These are phyloP conservation scores for Scedosporium aurantiacum DNA, from an alignment of 2,329 filamentous ascomycete genomes.

Conservation along the genomic window DNA sequence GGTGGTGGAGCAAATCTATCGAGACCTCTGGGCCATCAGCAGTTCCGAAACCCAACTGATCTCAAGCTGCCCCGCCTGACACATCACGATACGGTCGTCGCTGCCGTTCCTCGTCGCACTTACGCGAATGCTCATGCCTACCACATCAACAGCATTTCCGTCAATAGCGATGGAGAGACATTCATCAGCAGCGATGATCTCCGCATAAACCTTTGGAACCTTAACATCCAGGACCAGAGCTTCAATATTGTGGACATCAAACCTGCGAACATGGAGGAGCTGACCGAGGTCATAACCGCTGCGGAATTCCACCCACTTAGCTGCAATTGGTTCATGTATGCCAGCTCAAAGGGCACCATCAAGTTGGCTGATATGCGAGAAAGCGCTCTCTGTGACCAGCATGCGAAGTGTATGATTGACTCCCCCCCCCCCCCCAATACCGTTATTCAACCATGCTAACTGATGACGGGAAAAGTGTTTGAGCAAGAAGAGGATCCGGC, in stretches of 20 bases:
- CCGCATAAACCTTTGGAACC: conserved; percentile 96
- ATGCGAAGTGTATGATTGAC: conserved; percentile 67
- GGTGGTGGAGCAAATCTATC: conserved; percentile 65
- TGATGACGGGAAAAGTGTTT: conserved; percentile 54
- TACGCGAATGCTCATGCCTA: conserved; percentile 98
- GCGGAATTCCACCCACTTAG: conserved; percentile 94
- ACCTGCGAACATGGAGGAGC: conserved; percentile 98
- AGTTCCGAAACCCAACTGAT: conserved; percentile 71
- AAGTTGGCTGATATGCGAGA: conserved; percentile 98
- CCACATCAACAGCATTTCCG: conserved; percentile 99
- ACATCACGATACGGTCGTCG: conserved; percentile 96
- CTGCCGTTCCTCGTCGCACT: conserved; percentile 86
- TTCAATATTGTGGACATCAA: conserved; percentile 99
- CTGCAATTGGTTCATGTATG: conserved; percentile 99
- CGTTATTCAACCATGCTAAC: not conserved
- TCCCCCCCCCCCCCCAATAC: not conserved
- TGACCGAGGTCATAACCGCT: conserved; percentile 96
- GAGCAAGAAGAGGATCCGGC: conserved; percentile 97
- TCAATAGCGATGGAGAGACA: conserved; percentile 97
- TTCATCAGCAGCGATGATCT: conserved; percentile 98
- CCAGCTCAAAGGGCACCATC: conserved; percentile 96
- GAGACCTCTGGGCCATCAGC: conserved; percentile 52
- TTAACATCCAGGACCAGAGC: conserved; percentile 98
- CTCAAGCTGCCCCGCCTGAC: conserved; percentile 92
- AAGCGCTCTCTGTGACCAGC: conserved; percentile 89